A percentile compares a stretch with the other conserved stretches of the same genome.
phyloP scores from a whole-genome alignment of 495 filamentous ascomycete genomes.

The Astrothelium subdiscretum region DNA sequence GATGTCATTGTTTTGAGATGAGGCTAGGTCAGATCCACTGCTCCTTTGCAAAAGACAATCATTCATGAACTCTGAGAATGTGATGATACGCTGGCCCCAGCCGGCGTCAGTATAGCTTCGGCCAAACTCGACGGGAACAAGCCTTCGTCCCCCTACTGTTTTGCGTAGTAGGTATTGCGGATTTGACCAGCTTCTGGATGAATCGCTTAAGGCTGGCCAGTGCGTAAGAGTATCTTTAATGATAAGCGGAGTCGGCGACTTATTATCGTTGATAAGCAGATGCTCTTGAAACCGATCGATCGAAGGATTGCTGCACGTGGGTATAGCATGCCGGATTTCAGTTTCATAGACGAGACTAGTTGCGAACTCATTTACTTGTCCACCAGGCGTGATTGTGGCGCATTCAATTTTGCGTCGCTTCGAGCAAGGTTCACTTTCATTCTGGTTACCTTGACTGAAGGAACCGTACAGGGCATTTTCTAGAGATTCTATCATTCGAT shows the following conservation, averaged over 20 bases:
- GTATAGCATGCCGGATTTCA: not conserved
- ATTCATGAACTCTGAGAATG: slow-evolving; percentile 62
- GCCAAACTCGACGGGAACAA: slow-evolving; percentile 86
- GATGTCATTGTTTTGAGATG: too few species aligned
- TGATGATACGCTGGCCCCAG: slow-evolving; percentile 77
- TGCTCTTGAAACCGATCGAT: slow-evolving; percentile 35
- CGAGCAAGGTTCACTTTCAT: not conserved
- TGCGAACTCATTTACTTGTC: not conserved
- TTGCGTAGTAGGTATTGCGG: slow-evolving; percentile 61
- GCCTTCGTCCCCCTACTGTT: slow-evolving; percentile 64
- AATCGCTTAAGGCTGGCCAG: slow-evolving; percentile 65
- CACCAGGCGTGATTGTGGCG: not conserved
- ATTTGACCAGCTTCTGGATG: slow-evolving; percentile 53
- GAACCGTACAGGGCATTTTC: slow-evolving; percentile 17
- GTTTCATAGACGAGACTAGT: not conserved
- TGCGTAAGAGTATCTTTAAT: slow-evolving; percentile 49
- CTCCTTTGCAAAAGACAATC: slow-evolving; percentile 35
- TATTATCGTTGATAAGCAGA: slow-evolving; percentile 29
- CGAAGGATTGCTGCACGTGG: not conserved
- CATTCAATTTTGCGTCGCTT: not conserved
- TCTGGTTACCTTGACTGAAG: not conserved
- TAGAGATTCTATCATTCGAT: slow-evolving; percentile 39
- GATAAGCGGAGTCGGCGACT: slow-evolving; percentile 50
- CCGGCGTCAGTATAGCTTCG: slow-evolving; percentile 73
- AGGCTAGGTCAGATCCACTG: not conserved